Evolutionary conservation across 2,329 filamentous ascomycete genomes (phyloP), one percentile per base, ranked within the genome.

Genomic region (Nectriaceae sp.): DNA sequence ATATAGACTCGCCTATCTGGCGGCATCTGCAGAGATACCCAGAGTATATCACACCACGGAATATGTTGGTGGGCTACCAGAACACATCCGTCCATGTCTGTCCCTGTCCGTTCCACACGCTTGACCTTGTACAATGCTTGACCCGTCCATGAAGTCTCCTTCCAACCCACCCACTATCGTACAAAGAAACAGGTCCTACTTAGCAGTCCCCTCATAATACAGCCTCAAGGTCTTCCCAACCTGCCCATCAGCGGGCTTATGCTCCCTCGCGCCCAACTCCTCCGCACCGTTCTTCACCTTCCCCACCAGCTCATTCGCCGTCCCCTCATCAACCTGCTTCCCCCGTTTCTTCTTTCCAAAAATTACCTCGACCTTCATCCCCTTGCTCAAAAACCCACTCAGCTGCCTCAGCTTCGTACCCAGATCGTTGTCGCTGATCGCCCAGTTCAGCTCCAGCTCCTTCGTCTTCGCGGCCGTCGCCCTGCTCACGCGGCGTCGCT

Each of bases 391-490:
- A 65, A 96, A 96, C 45, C 73, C 76, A 52, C 71, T 71, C 61
- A 93, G 67, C 71, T 84, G 82, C 62, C 80, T 80, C 67, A 94
- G 66, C 64, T 86, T 82, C 66, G 89, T 85, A n/a, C 72, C 72
- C 44, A 96, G 68, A 72, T 97, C 92, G 64, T 93, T 81, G 11
- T 70, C 64, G 52, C 84, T 85, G 62, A 96, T 95, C 26, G 87
- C 85, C 92, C 92, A 97, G 68, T 90, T 93, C 60, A 97, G 60
- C 71, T 97, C 92, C n/a, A 97, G 69, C 64, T 87, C 86, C 73
- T 97, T 97, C 15, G 69, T 65, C 55, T 75, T 76, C 29, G 72
- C 51, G 55, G 68, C 66, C 53, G 71, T 63, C 59, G 60, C 57
- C 49, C 73, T 70, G 39, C 74, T 73, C 55, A 65, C 74, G 59